Conservation (phyloP, 2,329 filamentous ascomycete genomes). For the Myrmaecium sp. region DNA sequence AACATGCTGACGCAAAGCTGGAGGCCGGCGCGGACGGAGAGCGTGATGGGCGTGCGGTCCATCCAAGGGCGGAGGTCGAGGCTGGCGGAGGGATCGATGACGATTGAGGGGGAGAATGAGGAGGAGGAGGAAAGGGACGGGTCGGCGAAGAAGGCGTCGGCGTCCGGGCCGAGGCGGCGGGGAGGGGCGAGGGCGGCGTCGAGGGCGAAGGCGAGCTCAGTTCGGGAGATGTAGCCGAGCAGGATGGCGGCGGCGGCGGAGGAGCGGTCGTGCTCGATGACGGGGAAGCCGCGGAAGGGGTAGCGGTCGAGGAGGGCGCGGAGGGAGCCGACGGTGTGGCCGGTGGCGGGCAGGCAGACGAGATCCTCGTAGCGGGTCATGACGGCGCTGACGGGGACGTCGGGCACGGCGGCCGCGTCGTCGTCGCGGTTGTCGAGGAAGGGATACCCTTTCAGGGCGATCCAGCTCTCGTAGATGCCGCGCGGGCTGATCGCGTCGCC, state of each 20-base stretch:
- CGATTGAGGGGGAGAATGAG: conserved; percentile 23
- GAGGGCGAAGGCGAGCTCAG: conserved; percentile 72
- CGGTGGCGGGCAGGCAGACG: conserved; percentile 68
- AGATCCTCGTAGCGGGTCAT: conserved; percentile 91
- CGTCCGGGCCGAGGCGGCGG: conserved; percentile 47
- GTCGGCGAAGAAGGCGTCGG: conserved; percentile 72
- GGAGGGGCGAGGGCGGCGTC: conserved; percentile 39
- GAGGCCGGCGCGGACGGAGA: conserved; percentile 59
- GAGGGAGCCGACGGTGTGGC: conserved; percentile 70
- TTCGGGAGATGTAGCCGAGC: conserved; percentile 84
- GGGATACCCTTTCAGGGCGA: conserved; percentile 87
- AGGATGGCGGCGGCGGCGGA: conserved; percentile 51
- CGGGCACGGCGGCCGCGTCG: conserved; percentile 48
- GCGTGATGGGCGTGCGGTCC: conserved; percentile 92
- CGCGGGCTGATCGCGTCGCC: conserved; percentile 85
- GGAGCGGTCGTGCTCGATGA: conserved; percentile 57
- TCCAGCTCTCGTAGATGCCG: conserved; percentile 97
- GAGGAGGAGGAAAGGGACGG: conserved; percentile 41
- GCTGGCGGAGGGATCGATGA: conserved; percentile 48
- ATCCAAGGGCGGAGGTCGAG: conserved; percentile 94
- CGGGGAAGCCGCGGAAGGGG: conserved; percentile 77
- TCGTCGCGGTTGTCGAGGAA: conserved; percentile 82
- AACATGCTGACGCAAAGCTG: conserved; percentile 86
- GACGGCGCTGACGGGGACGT: conserved; percentile 69
- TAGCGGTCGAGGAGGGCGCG: conserved; percentile 54